A percentile compares a stretch with the other conserved stretches of the same genome.
These are phyloP conservation scores for Pachysandra terminalis DNA, from an alignment of 164 flowering plant species.

Conservation along the genomic window DNA sequence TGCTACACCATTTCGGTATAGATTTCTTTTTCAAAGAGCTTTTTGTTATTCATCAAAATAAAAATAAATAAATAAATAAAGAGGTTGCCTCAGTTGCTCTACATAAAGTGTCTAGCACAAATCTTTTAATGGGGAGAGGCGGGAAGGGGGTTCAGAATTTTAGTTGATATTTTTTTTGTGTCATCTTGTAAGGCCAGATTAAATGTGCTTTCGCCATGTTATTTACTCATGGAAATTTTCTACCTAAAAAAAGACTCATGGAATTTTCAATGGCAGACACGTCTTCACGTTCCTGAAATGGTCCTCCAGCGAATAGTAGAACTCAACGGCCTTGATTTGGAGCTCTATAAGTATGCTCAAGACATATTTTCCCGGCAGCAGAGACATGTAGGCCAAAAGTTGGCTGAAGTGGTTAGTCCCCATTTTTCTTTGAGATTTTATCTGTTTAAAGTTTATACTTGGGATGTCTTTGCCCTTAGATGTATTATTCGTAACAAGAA, in stretches of 20 bases:
- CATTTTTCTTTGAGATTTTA: background rate
- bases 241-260: too few relatives aligned
- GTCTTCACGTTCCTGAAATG: constrained; percentile 50
- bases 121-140: too few relatives aligned
- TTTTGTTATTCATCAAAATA: too few relatives aligned
- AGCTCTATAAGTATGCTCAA: constrained; percentile 82
- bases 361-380: constrained; percentile 58
- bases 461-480: background rate
- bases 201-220: background rate
- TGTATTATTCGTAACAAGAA: background rate
- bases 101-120: too few relatives aligned
- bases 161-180: too few relatives aligned
- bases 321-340: constrained; percentile 79
- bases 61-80: too few relatives aligned
- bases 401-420: constrained; percentile 31
- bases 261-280: constrained; percentile 59
- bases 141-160: too few relatives aligned
- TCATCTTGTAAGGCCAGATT: too few relatives aligned
- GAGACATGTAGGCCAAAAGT: constrained; percentile 22
- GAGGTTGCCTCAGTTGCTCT: too few relatives aligned
- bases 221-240: background rate
- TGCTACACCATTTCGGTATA: too few relatives aligned
- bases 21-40: too few relatives aligned
- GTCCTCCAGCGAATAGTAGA: constrained; percentile 58
- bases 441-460: background rate